These are phyloP conservation scores for Malus hybrid DNA, from an alignment of 331 rosid species.

Conservation along the genomic window DNA sequence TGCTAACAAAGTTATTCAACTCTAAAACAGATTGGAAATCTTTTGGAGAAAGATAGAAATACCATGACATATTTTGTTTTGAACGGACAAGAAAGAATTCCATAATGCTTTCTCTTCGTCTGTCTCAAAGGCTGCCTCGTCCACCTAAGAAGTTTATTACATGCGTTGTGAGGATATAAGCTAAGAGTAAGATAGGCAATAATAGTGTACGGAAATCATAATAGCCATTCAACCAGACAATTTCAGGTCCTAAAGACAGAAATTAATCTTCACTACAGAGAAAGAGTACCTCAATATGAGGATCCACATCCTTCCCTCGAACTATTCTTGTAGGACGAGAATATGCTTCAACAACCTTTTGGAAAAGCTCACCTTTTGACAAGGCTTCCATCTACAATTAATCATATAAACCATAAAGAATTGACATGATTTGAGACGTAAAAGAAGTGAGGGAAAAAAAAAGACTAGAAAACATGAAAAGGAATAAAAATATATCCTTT, in stretches of 20 bases:
- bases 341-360: slow-evolving; percentile 86
- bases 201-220: neutral
- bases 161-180: slow-evolving; percentile 6
- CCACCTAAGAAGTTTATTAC: slow-evolving; percentile 45
- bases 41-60: slow-evolving; percentile 9
- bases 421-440: neutral
- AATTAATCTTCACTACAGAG: neutral
- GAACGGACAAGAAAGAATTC: slow-evolving; percentile 56
- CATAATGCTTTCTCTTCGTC: slow-evolving; percentile 72
- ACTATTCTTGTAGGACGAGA: slow-evolving; percentile 96
- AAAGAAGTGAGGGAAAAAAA: too few species aligned
- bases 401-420: slow-evolving; percentile 16
- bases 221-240: neutral
- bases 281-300: slow-evolving; percentile 42
- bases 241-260: neutral
- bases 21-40: neutral
- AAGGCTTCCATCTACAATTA: slow-evolving; percentile 75
- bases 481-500: neutral
- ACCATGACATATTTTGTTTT: slow-evolving; percentile 53
- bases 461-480: neutral
- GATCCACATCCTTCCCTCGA: slow-evolving; percentile 67
- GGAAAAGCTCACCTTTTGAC: slow-evolving; percentile 53
- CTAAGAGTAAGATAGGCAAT: neutral
- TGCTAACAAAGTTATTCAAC: neutral
- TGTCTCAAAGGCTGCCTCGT: slow-evolving; percentile 64